Evolutionary conservation across 129 eudicot genomes (phyloP), one percentile per base, ranked within the genome.

Genomic region (Smallanthus sonchifolius): DNA sequence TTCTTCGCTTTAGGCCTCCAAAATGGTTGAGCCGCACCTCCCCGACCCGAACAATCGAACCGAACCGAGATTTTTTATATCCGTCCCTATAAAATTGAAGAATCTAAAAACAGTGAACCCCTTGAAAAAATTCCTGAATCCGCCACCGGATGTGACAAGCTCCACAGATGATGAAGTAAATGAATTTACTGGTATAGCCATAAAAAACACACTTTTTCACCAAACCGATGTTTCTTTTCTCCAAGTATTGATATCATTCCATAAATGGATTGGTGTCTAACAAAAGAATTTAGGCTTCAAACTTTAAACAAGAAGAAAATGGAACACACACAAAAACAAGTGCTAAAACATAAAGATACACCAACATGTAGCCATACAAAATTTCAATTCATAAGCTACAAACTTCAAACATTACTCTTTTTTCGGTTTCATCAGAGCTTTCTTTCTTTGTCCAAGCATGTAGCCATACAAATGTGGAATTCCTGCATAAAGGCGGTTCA

Each of bases 361-460:
- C 62, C 32, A 32, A 15, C 42, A 52, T 49, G 45, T 37, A 36
- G 68, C 68, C 30, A 63, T 5, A 37, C 20, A 63, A 63, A 63
- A 38, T 15, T 64, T 64, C 3, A 64, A 64, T 38, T 64, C 38
- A 61, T 61, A 11, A 55, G 71, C 71, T 66, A 66, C 32, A 65
- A 65, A 65, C 39, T 37, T 3, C 11, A 15, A 39, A 35, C 40
- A 43, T 72, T 69, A 88, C 67, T 82, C 97, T 74, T 82, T 83
- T 81, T 94, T 94, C 3, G 94, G 80, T 78, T 86, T 91, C 0
- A 92, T 63, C 44, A 94, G 85, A 70, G 89, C 84, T 67, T 87
- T 91, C 83, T 91, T 94, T 85, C 99, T 85, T 77, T 94, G 97
- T 36, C 85, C 88, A 75, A 94, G 87, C 99, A 94, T 94, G 76